Evolutionary conservation across 768 basidiomycete species (phyloP), one percentile per base, ranked within the genome.

Genomic region (Rhodosporidiobolus sp.): DNA sequence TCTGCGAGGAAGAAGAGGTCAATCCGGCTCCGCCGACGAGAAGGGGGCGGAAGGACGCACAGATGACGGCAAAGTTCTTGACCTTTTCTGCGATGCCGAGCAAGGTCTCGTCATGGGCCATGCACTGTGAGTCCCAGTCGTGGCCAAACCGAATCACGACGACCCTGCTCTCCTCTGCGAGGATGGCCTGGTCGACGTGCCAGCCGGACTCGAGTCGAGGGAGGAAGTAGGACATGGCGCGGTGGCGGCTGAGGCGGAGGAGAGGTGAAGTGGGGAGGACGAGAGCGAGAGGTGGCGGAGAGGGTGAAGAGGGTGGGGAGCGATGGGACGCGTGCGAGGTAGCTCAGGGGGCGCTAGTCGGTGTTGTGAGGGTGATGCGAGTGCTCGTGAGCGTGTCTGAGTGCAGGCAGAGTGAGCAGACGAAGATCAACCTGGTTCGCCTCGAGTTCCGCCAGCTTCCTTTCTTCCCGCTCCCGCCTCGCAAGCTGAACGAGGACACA

Each of bases 171-270:
- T 99, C 96, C 81, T 99, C 96, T 0, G 92, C 94, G 76, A 96
- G 92, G 82, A 99, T 98, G 14, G 96, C 93, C 80, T 97, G 94
- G 79, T 99, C 96, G 72, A 99, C 96, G 80, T 99, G 96, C 95
- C 95, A 97, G 50, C 94, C 82, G 0, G 69, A 67, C 34, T 73
- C 65, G 57, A 76, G 72, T 3, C 66, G 58, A 0, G 75, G 75
- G 6, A 76, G 69, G 66, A 76, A 76, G 34, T 63, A 63, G n/a
- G 68, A 65, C 73, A 74, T 74, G 16, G 46, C 48, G 30, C 8
- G 46, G 46, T 8, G 53, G 62, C 3, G 34, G 6, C 6, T 2
- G 32, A 26, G 26, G 16, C 34, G 2, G 35, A 1, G 26, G 20
- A 14, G 14, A 11, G 14, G 34, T 3, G 43, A 52, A n/a, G 26